Percentiles rank a stretch among this genome's conserved stretches.
Evolutionary conservation across 345 rosid species (phyloP).

Genomic region (Syzygium grande): DNA sequence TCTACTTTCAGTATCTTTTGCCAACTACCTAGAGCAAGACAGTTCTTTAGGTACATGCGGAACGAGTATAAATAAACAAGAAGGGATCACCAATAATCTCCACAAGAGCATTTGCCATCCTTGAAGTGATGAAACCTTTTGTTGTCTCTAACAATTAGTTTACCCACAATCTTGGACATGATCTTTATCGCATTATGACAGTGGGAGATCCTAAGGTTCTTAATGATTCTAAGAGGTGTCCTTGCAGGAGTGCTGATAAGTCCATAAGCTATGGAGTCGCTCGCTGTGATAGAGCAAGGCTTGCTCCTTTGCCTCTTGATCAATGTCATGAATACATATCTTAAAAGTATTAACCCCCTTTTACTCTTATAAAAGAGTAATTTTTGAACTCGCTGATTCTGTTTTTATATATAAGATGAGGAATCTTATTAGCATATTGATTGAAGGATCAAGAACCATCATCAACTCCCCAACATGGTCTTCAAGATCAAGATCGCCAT

Average conservation of each 20-base stretch:
- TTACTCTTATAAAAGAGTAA: conserved; percentile 23
- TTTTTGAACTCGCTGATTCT: conserved; percentile 25
- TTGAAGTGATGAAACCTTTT: conserved; percentile 46
- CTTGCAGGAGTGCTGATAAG: conserved; percentile 45
- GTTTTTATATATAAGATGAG: too few species aligned
- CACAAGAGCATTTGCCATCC: conserved; percentile 39
- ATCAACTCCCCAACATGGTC: conserved; percentile 27
- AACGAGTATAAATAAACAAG: not conserved
- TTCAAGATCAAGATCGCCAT: conserved; percentile 35
- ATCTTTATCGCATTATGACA: conserved; percentile 46
- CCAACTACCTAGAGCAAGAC: not conserved
- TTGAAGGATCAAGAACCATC: conserved; percentile 22
- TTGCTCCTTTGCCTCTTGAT: conserved; percentile 48
- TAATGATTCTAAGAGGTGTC: conserved; percentile 34
- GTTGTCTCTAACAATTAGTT: conserved; percentile 42
- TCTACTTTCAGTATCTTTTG: not conserved
- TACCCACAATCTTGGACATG: conserved; percentile 44
- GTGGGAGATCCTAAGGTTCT: conserved; percentile 38
- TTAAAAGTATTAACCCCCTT: conserved; percentile 25
- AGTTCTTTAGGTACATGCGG: not conserved
- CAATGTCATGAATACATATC: conserved; percentile 44
- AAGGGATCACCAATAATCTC: conserved; percentile 37
- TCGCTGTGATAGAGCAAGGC: conserved; percentile 45
- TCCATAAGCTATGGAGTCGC: conserved; percentile 36
- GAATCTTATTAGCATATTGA: conserved; percentile 14